Evolutionary conservation across 495 filamentous ascomycete genomes (phyloP), one percentile per base, ranked within the genome.

Genomic region (Aspergillus egyptiacus): DNA sequence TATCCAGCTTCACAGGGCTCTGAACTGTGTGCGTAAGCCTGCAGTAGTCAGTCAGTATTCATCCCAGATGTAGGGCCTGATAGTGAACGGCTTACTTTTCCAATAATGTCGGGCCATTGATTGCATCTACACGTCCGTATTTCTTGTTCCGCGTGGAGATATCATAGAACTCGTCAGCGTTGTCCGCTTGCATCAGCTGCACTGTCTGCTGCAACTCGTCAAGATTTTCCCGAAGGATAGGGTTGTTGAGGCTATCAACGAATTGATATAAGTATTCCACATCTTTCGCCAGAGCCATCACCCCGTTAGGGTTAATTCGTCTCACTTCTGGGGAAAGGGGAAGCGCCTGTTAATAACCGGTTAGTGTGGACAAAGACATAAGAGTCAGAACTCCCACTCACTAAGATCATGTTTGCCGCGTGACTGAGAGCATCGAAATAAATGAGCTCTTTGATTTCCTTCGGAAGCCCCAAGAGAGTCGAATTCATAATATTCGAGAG

Each of bases 401-500:
- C 84, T 36, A 98, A 70, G 25, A 98, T 93, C 70, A 84, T 87
- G 48, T 83, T 83, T 6, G 89, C 83, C 5, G 94, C 89, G 64
- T 97, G 91, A 48, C 82, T 87, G 47, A 98, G 76, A 2, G 94
- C 94, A 62, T 96, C 91, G 55, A 96, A 96, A 66, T 97, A 97
- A 51, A 98, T 95, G 25, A 96, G 78, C 61, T 94, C 89, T 66
- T 96, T 96, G 67, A 98, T 97, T 55, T 95, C 88, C 3, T 86
- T 83, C 0, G 93, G 93, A 22, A 98, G 74, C 10, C 90, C 91
- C 3, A 97, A 78, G 6, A 98, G 75, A 0, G 91, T 93, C 3
- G 89, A 93, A 61, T 81, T 87, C 91, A 97, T 96, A 58, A 95
- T 97, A 59, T 95, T 95, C 1, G 85, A 86, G n/a, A 98, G 75